Conservation (phyloP, 2,329 filamentous ascomycete species). For the Pseudopithomyces maydicus region DNA sequence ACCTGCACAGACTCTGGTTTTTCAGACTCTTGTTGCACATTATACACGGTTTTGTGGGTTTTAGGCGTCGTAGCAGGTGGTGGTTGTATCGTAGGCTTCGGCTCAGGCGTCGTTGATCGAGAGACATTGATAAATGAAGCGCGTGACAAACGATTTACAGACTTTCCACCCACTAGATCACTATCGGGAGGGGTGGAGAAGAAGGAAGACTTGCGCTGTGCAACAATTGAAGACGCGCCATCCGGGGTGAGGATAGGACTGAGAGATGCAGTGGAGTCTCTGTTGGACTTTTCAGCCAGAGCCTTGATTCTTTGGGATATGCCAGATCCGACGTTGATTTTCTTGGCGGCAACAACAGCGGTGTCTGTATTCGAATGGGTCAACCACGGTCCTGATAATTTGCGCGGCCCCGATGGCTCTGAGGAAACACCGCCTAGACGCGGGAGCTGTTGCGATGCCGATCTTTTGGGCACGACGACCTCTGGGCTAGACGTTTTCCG, state of each 20-base stretch:
- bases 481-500: constrained; percentile 33
- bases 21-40: constrained; percentile 44
- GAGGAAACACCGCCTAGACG: constrained; percentile 31
- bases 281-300: constrained; percentile 75
- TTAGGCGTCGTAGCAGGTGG: constrained; percentile 24
- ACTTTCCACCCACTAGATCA: constrained; percentile 30
- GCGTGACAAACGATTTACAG: constrained; percentile 35
- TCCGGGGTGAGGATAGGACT: constrained; percentile 32
- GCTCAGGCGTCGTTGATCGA: constrained; percentile 33
- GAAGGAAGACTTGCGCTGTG: constrained; percentile 47
- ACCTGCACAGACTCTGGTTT: constrained; percentile 82
- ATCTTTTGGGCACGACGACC: constrained; percentile 29
- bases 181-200: constrained; percentile 40
- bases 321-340: constrained; percentile 82
- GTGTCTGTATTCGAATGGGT: constrained; percentile 31
- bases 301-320: constrained; percentile 96
- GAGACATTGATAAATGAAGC: constrained; percentile 34
- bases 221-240: constrained; percentile 35
- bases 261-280: constrained; percentile 40
- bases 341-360: constrained; percentile 62
- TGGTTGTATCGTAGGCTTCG: constrained; percentile 24
- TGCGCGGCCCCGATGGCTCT: constrained; percentile 29
- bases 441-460: constrained; percentile 45
- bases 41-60: constrained; percentile 42
- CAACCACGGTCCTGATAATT: constrained; percentile 40